Conservation (phyloP, 192 early-diverging fungal genomes). For the Umbelopsis sp. region DNA sequence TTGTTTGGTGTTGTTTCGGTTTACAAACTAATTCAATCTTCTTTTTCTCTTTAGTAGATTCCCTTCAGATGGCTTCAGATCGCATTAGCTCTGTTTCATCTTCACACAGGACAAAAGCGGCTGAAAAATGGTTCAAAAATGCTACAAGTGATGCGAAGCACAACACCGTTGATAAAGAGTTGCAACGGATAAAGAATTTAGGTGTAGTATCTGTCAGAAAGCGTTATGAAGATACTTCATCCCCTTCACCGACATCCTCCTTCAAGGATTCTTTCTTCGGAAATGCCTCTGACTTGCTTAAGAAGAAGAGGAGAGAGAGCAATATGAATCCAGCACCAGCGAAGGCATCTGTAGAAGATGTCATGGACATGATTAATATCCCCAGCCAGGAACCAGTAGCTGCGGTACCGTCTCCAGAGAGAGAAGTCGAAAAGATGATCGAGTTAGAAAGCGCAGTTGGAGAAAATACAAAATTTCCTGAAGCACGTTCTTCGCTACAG, state of each 20-base stretch:
- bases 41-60: not conserved
- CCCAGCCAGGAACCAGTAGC: too few relatives aligned
- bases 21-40: not conserved
- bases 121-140: slow-evolving; percentile 2
- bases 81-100: not conserved
- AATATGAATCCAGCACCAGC: not conserved
- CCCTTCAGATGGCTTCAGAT: not conserved
- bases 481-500: not conserved
- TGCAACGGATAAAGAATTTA: slow-evolving; percentile 18
- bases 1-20: slow-evolving; percentile 20
- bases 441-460: not conserved
- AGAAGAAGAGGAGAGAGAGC: not conserved
- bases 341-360: not conserved
- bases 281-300: not conserved
- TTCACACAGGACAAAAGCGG: not conserved
- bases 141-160: not conserved
- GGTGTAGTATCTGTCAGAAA: slow-evolving; percentile 23
- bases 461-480: not conserved
- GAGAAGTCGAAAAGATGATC: not conserved
- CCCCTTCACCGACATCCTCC: not conserved
- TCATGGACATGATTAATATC: too few relatives aligned
- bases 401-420: not conserved
- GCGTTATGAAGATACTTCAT: not conserved
- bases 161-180: slow-evolving; percentile 10
- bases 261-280: not conserved